Percentiles rank a stretch among this genome's conserved stretches.
These are phyloP conservation scores for Trichoderma sp. DNA, from an alignment of 2,329 filamentous ascomycete species.

Conservation along the genomic window DNA sequence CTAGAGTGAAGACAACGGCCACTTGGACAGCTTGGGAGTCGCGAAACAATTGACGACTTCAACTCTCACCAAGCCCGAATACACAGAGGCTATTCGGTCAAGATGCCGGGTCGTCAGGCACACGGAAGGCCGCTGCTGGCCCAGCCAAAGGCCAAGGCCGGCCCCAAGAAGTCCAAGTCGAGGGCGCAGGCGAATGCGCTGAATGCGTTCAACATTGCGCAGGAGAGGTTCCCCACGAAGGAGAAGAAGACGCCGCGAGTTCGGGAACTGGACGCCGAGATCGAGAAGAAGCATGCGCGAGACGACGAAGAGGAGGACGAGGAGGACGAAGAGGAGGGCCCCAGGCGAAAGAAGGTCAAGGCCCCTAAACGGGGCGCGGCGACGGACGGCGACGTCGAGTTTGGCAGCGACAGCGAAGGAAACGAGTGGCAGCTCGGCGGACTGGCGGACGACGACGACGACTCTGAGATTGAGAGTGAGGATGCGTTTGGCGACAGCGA, in stretches of 20 bases:
- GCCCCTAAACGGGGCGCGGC: slow-evolving; percentile 47
- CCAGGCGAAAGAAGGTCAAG: slow-evolving; percentile 47
- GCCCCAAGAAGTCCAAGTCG: slow-evolving; percentile 51
- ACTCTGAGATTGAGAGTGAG: slow-evolving; percentile 67
- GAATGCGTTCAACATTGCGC: slow-evolving; percentile 61
- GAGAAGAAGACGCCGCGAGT: slow-evolving; percentile 54
- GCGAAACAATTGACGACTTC: neutral
- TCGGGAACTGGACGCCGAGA: slow-evolving; percentile 54
- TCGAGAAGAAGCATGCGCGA: slow-evolving; percentile 49
- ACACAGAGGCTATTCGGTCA: slow-evolving; percentile 31
- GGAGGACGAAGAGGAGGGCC: slow-evolving; percentile 55
- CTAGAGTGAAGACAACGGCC: neutral
- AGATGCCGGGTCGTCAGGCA: slow-evolving; percentile 61
- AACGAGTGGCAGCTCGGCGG: slow-evolving; percentile 80
- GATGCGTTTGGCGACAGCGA: slow-evolving; percentile 90
- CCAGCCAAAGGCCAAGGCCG: slow-evolving; percentile 40
- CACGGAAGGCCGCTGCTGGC: slow-evolving; percentile 57
- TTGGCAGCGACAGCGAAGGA: slow-evolving; percentile 81
- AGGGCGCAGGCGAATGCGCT: slow-evolving; percentile 54
- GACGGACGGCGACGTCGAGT: slow-evolving; percentile 63
- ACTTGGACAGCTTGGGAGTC: slow-evolving; percentile 11
- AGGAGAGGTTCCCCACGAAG: slow-evolving; percentile 53
- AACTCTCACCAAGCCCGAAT: neutral
- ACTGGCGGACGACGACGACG: slow-evolving; percentile 58
- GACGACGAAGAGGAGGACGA: slow-evolving; percentile 53